Conservation (phyloP, 495 filamentous ascomycete genomes). For the Xylaria intraflava region DNA sequence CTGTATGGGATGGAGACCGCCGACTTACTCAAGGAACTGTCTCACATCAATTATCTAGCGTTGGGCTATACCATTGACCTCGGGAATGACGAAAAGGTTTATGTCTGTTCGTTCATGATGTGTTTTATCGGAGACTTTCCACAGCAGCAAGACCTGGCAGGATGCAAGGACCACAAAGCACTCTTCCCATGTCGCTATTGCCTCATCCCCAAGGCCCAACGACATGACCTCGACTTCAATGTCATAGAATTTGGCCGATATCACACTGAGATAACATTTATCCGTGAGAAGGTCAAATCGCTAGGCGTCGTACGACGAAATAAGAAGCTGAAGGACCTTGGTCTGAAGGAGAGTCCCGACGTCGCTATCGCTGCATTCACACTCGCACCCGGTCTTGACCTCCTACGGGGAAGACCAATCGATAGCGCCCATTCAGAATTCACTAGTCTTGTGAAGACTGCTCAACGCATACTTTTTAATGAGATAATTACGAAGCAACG, state of each 20-base stretch:
- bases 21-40: neutral
- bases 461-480: neutral
- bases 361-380: neutral
- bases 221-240: neutral
- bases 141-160: neutral
- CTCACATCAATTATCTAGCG: neutral
- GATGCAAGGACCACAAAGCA: neutral
- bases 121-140: neutral
- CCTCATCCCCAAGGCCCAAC: neutral
- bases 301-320: neutral
- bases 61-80: neutral
- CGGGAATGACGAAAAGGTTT: neutral
- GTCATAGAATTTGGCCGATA: neutral
- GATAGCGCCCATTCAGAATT: neutral
- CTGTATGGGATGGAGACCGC: neutral
- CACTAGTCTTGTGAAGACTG: neutral
- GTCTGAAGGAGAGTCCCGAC: neutral
- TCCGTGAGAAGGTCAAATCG: neutral
- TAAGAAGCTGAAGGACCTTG: neutral
- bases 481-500: neutral
- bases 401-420: neutral
- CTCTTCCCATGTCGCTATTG: neutral
- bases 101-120: neutral
- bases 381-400: neutral
- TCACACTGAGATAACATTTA: neutral